These are phyloP conservation scores for California macrophylla DNA, from an alignment of 441 rosid species.

Conservation along the genomic window DNA sequence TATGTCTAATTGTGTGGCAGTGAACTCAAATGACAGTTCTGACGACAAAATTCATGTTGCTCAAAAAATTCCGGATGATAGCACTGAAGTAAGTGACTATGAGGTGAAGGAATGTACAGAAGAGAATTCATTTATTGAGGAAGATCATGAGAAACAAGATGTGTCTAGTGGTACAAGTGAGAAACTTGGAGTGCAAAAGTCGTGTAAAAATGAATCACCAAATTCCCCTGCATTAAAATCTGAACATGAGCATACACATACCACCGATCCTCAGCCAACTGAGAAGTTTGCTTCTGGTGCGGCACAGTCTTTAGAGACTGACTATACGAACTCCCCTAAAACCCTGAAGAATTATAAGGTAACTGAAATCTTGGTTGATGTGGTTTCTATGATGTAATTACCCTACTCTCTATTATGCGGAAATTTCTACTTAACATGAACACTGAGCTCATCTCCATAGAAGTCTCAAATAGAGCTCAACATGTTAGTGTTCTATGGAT, in stretches of 20 bases:
- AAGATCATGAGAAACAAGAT: slow-evolving; percentile 34
- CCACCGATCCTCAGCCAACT: slow-evolving; percentile 31
- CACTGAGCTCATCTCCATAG: background rate
- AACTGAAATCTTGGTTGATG: slow-evolving; percentile 10
- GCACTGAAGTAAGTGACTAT: slow-evolving; percentile 35
- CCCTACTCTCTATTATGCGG: background rate
- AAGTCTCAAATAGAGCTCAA: background rate
- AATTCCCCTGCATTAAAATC: slow-evolving; percentile 26
- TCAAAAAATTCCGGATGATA: slow-evolving; percentile 40
- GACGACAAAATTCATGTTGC: slow-evolving; percentile 34
- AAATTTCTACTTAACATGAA: no score
- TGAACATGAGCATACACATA: slow-evolving; percentile 16
- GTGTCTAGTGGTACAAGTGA: slow-evolving; percentile 28
- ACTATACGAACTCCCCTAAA: slow-evolving; percentile 33
- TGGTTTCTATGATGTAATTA: background rate
- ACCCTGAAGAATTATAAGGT: slow-evolving; percentile 53
- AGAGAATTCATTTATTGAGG: slow-evolving; percentile 25
- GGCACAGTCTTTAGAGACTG: slow-evolving; percentile 26
- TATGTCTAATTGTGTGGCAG: slow-evolving; percentile 36
- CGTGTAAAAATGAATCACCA: slow-evolving; percentile 20
- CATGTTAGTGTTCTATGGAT: background rate
- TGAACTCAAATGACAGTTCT: slow-evolving; percentile 29
- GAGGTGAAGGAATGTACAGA: slow-evolving; percentile 43
- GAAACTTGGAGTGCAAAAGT: slow-evolving; percentile 30
- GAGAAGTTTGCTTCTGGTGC: slow-evolving; percentile 35